Evolutionary conservation across 352 stramenopile genomes (phyloP).

Genomic region (Globisporangium echinulatum): DNA sequence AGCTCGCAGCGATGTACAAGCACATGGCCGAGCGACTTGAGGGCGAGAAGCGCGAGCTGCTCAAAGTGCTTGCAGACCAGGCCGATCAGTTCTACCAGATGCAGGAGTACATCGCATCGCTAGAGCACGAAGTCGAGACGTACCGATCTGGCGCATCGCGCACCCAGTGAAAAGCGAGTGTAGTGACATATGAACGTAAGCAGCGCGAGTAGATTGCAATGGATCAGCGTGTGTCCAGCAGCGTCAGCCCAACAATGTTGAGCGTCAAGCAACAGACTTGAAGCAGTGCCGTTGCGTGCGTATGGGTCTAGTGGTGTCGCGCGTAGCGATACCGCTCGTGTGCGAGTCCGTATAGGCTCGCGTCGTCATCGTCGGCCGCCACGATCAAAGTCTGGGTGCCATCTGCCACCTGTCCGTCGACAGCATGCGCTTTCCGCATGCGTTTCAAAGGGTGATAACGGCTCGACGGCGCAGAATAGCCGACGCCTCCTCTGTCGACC

Average conservation of each 20-base stretch:
- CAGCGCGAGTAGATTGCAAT: too few relatives aligned
- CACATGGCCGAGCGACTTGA: conserved; percentile 73
- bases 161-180: neutral
- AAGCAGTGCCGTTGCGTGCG: too few relatives aligned
- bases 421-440: neutral
- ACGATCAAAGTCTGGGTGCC: too few relatives aligned
- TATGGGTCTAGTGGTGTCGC: too few relatives aligned
- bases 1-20: conserved; percentile 80
- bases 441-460: neutral
- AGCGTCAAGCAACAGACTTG: too few relatives aligned
- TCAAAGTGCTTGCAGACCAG: conserved; percentile 61
- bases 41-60: conserved; percentile 64
- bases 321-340: too few relatives aligned
- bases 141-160: conserved; percentile 16
- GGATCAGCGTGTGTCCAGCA: neutral
- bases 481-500: too few relatives aligned
- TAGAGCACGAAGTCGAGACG: conserved; percentile 50
- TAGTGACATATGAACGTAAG: neutral
- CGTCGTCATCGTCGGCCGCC: too few relatives aligned
- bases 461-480: neutral
- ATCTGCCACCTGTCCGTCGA: too few relatives aligned
- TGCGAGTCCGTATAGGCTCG: too few relatives aligned
- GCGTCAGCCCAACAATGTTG: too few relatives aligned
- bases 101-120: conserved; percentile 68
- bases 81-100: conserved; percentile 70